Conservation (phyloP, 371 early-diverging fungal species). For the Polyrhizophydium stewartii region DNA sequence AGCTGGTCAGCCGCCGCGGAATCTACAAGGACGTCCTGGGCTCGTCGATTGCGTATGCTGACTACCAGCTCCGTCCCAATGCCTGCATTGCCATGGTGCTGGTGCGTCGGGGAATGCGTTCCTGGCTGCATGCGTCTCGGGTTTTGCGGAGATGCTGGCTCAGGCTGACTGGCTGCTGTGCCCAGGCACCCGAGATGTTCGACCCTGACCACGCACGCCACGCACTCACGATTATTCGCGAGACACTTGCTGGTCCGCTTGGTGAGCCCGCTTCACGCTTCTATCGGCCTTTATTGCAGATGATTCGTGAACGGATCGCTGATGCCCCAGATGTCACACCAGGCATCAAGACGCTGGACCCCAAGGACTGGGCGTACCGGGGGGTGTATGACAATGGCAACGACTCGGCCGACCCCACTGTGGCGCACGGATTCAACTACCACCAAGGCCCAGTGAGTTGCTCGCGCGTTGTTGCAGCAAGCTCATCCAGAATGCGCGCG, state of each 20-base stretch:
- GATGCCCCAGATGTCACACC: no score
- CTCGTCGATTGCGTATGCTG: conserved; percentile 66
- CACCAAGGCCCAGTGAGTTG: conserved; percentile 88
- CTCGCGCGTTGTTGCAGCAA: no score
- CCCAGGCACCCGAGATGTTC: conserved; percentile 92
- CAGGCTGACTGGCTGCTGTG: no score
- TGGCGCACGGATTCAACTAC: conserved; percentile 95
- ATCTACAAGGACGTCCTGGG: conserved; percentile 92
- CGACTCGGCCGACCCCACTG: conserved; percentile 73
- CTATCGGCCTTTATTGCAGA: no score
- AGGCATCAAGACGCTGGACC: conserved; percentile 93
- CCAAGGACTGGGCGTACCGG: conserved; percentile 81
- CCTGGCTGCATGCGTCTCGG: neutral
- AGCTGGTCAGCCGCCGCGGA: conserved; percentile 82
- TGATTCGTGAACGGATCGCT: no score
- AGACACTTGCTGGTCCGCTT: conserved; percentile 77
- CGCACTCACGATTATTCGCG: conserved; percentile 62
- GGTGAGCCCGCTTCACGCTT: conserved; percentile 15
- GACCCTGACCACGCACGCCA: conserved; percentile 62
- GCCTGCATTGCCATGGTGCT: conserved; percentile 85
- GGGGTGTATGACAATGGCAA: conserved; percentile 89
- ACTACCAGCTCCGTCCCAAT: conserved; percentile 94
- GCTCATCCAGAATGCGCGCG: neutral
- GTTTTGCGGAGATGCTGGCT: neutral
- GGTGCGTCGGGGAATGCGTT: conserved; percentile 41